Percentiles rank a stretch among this genome's conserved stretches.
phyloP scores from a whole-genome alignment of 2,329 filamentous ascomycete species.

The Hyphodiscus sp. region DNA sequence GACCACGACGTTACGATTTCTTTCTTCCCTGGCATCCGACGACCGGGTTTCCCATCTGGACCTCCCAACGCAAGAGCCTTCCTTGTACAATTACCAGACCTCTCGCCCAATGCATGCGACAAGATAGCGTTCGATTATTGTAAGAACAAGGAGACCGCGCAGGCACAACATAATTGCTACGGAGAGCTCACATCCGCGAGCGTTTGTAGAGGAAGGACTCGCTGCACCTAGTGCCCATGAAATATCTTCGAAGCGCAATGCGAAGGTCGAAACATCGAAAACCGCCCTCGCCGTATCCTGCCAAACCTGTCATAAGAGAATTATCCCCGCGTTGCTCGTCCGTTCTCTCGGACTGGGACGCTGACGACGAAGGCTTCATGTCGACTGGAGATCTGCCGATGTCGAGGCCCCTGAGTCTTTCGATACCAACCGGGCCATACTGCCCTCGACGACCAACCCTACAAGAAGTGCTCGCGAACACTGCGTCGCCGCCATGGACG shows the following conservation, averaged over 20 bases:
- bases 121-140: conserved; percentile 17
- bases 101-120: conserved; percentile 20
- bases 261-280: conserved; percentile 30
- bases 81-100: conserved; percentile 16
- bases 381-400: conserved; percentile 37
- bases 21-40: conserved; percentile 17
- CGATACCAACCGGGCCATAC: conserved; percentile 39
- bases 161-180: neutral
- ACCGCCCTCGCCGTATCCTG: conserved; percentile 25
- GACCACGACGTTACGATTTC: conserved; percentile 22
- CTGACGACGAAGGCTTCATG: conserved; percentile 45
- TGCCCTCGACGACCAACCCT: conserved; percentile 64
- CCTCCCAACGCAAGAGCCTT: conserved; percentile 7
- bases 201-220: conserved; percentile 4
- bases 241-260: conserved; percentile 31
- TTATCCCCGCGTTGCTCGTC: conserved; percentile 28
- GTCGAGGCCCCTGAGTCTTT: conserved; percentile 41
- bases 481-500: conserved; percentile 81
- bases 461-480: conserved; percentile 81
- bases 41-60: conserved; percentile 8
- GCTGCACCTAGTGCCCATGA: conserved; percentile 45
- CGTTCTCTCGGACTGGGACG: conserved; percentile 35
- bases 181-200: neutral
- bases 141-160: conserved; percentile 8
- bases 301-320: conserved; percentile 22